Base-by-base conservation (phyloP, 2,329 filamentous ascomycete species). In the Parascedosporium putredinis region DNA sequence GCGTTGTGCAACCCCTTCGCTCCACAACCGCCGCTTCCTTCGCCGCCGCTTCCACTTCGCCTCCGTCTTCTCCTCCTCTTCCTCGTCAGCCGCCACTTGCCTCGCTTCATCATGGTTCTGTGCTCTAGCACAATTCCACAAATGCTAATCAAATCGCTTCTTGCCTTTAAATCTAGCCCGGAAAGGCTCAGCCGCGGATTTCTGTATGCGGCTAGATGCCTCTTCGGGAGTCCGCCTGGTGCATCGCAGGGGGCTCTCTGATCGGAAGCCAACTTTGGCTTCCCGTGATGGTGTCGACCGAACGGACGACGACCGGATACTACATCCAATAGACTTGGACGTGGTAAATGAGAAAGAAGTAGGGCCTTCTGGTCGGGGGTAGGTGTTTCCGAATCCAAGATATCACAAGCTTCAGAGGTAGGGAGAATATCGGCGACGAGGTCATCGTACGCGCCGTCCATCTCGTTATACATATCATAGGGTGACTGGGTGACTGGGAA, bases 151-250 rank as follows among this genome's bases (percentile, higher is more conserved):
- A 23, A 33, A 38, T 31, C 27, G 38, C 36, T 27, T 43, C 36
- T 27, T 38, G 36, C 24, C 24, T 20, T 20, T 27, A n/a, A 43
- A 31, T 31, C 36, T 43, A 10, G 36, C 5, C 33, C 46, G 20
- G 20, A 42, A 4, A 5, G 36, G 40, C 9, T 43, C 36, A 24
- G 34, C 29, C 12, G 14, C 14, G 14, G 47, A 36, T 38, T 49
- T 49, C 47, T 49, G 47, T 49, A 49, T 49, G n/a, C 47, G 47
- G 33, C 25, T 49, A 31, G 8, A 25, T 29, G 47, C 38, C 16
- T 49, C 47, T 20, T 49, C 47, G 18, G 47, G 47, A 16, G 47
- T 49, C 34, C 47, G 36, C 25, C 47, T 49, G 47, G 33, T 29
- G 36, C 24, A 14, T 29, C 47, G 36, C 34, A 49, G 23, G 23